phyloP scores from a whole-genome alignment of 192 early-diverging fungal genomes.

The Coemansia umbellata region DNA sequence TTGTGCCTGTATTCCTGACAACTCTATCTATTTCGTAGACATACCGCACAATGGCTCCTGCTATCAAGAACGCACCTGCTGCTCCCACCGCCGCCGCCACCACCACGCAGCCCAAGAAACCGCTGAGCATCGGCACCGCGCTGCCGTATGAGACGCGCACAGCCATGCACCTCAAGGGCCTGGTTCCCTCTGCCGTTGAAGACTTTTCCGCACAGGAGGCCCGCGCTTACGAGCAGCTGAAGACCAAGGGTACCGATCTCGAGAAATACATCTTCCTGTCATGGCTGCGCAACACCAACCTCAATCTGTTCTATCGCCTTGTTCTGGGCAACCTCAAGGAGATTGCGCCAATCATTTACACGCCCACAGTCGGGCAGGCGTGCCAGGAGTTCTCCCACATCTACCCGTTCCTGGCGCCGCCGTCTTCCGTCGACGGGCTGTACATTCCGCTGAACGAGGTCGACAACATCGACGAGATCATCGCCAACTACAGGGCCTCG shows the following conservation, averaged over 20 bases:
- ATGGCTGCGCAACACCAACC: constrained; percentile 74
- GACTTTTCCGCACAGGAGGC: constrained; percentile 68
- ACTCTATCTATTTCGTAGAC: constrained; percentile 16
- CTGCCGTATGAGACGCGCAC: constrained; percentile 49
- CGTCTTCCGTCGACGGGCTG: constrained; percentile 75
- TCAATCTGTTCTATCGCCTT: constrained; percentile 79
- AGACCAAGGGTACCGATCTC: constrained; percentile 61
- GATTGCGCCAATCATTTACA: constrained; percentile 76
- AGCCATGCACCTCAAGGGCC: constrained; percentile 62
- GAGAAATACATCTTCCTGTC: constrained; percentile 87
- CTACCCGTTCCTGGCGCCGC: constrained; percentile 77
- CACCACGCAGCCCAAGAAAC: too few relatives aligned
- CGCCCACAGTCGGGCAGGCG: constrained; percentile 78
- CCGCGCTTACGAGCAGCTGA: constrained; percentile 68
- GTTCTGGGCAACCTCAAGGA: constrained; percentile 76
- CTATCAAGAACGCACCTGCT: constrained; percentile 10
- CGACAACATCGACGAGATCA: constrained; percentile 70
- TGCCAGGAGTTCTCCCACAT: constrained; percentile 88
- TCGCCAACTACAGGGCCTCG: constrained; percentile 72
- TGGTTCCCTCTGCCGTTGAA: constrained; percentile 73
- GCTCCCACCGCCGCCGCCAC: constrained; percentile 1
- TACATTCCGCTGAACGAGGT: constrained; percentile 77
- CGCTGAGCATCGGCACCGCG: constrained; percentile 34
- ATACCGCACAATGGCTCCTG: constrained; percentile 27
- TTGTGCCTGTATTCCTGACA: background rate